Percentiles rank a stretch among this genome's conserved stretches.
Evolutionary conservation across 1,139 yeast genomes (phyloP).

Genomic region (Entelexis sorbosivorans): DNA sequence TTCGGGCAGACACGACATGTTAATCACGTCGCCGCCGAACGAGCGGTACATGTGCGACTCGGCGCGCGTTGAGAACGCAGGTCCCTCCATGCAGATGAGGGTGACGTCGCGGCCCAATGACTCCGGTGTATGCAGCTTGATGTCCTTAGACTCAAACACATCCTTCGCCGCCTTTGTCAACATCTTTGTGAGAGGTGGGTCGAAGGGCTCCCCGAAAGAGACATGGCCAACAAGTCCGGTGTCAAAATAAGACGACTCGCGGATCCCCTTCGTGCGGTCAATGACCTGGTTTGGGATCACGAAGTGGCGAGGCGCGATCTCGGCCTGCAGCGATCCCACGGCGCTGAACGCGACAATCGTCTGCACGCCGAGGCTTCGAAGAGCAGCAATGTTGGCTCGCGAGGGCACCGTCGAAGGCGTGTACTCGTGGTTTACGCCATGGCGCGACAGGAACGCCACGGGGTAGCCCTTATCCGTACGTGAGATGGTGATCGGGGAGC

Average conservation of each 20-base stretch:
- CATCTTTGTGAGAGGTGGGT: slow-evolving; percentile 54
- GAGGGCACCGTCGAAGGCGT: slow-evolving; percentile 88
- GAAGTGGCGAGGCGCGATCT: slow-evolving; percentile 86
- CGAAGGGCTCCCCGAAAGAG: slow-evolving; percentile 95
- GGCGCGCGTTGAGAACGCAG: slow-evolving; percentile 95
- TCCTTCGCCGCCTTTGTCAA: slow-evolving; percentile 51
- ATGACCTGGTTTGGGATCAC: slow-evolving; percentile 91
- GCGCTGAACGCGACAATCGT: slow-evolving; percentile 90
- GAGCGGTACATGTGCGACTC: slow-evolving; percentile 78
- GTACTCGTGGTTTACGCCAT: slow-evolving; percentile 79
- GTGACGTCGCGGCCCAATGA: slow-evolving; percentile 45
- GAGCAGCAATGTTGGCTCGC: slow-evolving; percentile 90
- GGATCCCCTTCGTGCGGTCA: slow-evolving; percentile 91
- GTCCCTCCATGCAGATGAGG: slow-evolving; percentile 97
- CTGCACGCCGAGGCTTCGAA: slow-evolving; percentile 74
- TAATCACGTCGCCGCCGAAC: slow-evolving; percentile 91
- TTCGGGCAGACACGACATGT: slow-evolving; percentile 94
- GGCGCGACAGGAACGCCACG: slow-evolving; percentile 90
- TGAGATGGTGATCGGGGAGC: slow-evolving; percentile 85
- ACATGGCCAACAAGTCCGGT: slow-evolving; percentile 94
- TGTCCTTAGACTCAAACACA: slow-evolving; percentile 28
- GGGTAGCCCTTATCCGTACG: slow-evolving; percentile 62
- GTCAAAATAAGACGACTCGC: slow-evolving; percentile 84
- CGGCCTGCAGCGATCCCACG: slow-evolving; percentile 85
- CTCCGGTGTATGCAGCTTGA: slow-evolving; percentile 25